phyloP scores from a whole-genome alignment of 2,329 filamentous ascomycete species.

The Calonectria crousiana region DNA sequence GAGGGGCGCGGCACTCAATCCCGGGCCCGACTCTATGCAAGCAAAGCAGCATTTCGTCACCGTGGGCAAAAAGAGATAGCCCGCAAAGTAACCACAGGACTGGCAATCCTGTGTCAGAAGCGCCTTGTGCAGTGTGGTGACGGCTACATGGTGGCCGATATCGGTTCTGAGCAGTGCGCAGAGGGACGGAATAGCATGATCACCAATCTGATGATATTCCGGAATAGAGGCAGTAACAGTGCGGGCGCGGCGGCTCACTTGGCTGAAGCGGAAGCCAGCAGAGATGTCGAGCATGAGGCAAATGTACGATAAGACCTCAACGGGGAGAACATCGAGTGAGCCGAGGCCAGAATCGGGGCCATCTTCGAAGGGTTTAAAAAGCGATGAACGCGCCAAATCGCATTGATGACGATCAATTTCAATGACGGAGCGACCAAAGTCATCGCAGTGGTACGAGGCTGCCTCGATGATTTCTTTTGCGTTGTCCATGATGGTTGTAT shows the following conservation, averaged over 20 bases:
- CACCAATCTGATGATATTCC: slow-evolving; percentile 20
- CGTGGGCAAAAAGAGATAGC: slow-evolving; percentile 22
- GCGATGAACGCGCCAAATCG: slow-evolving; percentile 10
- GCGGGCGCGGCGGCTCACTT: slow-evolving; percentile 19
- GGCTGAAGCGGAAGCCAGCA: slow-evolving; percentile 21
- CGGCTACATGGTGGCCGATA: slow-evolving; percentile 21
- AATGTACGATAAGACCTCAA: slow-evolving; percentile 21
- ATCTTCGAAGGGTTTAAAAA: slow-evolving; percentile 24
- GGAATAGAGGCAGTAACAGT: slow-evolving; percentile 15
- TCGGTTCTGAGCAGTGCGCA: slow-evolving; percentile 22
- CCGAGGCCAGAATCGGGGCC: slow-evolving; percentile 20
- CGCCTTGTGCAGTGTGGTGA: slow-evolving; percentile 20
- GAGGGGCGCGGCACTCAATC: slow-evolving; percentile 24
- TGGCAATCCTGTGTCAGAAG: slow-evolving; percentile 19
- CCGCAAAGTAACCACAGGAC: slow-evolving; percentile 18
- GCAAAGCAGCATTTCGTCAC: slow-evolving; percentile 18
- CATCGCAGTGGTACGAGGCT: slow-evolving; percentile 18
- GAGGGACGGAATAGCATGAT: slow-evolving; percentile 15
- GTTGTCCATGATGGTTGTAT: slow-evolving; percentile 10
- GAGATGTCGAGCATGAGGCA: slow-evolving; percentile 28
- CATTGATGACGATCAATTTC: slow-evolving; percentile 18
- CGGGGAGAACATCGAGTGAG: slow-evolving; percentile 23
- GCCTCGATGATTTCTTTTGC: slow-evolving; percentile 16
- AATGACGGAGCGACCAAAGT: slow-evolving; percentile 20
- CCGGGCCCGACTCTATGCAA: slow-evolving; percentile 21